These are phyloP conservation scores for Panellus pusillus DNA, from an alignment of 768 basidiomycete genomes.

Conservation along the genomic window DNA sequence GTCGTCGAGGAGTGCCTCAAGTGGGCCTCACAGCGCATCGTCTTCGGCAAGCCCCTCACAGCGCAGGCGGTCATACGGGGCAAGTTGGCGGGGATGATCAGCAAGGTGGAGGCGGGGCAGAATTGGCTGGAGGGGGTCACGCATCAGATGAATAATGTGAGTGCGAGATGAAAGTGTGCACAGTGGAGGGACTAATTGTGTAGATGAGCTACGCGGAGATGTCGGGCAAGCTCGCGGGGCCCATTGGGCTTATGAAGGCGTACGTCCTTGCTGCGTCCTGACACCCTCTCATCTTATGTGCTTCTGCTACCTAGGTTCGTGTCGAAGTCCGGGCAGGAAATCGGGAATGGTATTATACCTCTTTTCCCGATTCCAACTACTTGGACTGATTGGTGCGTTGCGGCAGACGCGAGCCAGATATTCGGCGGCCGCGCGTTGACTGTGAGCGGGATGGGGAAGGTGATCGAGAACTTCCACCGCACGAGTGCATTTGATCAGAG, in stretches of 20 bases:
- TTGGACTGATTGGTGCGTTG: conserved; percentile 37
- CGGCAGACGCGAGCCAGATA: conserved; percentile 73
- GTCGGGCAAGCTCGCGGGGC: conserved; percentile 83
- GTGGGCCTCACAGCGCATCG: conserved; percentile 89
- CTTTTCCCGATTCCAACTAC: conserved; percentile 1
- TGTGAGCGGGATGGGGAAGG: conserved; percentile 80
- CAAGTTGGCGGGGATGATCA: conserved; percentile 89
- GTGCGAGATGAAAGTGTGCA: conserved; percentile 13
- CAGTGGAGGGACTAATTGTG: not conserved
- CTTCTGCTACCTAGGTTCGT: too few species aligned
- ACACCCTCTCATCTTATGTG: too few species aligned
- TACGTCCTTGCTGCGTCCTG: too few species aligned
- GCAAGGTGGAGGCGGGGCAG: conserved; percentile 81
- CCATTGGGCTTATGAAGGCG: conserved; percentile 89
- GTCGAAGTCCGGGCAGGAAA: conserved; percentile 66
- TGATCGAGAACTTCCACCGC: conserved; percentile 82
- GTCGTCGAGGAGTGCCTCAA: conserved; percentile 91
- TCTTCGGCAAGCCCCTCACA: conserved; percentile 85
- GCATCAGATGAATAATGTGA: conserved; percentile 87
- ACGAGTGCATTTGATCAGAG: conserved; percentile 83
- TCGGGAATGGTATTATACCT: conserved; percentile 52
- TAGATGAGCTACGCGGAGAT: conserved; percentile 88
- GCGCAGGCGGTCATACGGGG: conserved; percentile 85
- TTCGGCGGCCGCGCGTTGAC: conserved; percentile 92
- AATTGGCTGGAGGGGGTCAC: conserved; percentile 90